Base-by-base conservation (phyloP, 768 basidiomycete genomes). In the Phallus indusiatus region DNA sequence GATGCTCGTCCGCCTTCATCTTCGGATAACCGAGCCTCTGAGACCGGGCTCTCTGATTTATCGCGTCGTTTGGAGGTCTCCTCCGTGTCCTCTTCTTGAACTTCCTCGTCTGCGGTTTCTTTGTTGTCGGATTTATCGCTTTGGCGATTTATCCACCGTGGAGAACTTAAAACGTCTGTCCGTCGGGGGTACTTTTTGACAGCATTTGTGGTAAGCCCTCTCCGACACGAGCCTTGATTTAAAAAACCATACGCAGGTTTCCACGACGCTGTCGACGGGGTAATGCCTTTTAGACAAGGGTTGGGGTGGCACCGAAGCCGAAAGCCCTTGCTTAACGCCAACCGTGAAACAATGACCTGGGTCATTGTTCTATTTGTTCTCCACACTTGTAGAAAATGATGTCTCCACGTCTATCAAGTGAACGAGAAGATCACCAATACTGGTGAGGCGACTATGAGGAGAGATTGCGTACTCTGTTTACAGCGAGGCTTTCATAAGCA, bases 91-190 rank as follows among this genome's bases (percentile, higher is more conserved):
- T 47, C 53, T 21, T 48, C 50, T 36, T 54, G 48, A 14, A 47
- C 54, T 56, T 51, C 58, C n/a, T 64, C 62, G 54, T 71, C 73
- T 22, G 61, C 47, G 62, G 64, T 20, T 55, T 56, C 16, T 71
- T 68, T 37, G 68, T 64, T 14, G 68, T 67, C 18, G 56, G 33
- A 36, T 34, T 59, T 59, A 18, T 70, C 46, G 28, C 65, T 63
- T 34, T 53, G 61, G 10, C 54, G 54, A 61, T 76, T 75, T 37
- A 72, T 51, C 75, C 75, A 73, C 36, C 75, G 72, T n/a, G 75
- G 76, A 35, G 69, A 57, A 20, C 60, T 60, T 9, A 73, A 53
- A 11, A 68, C 60, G 0, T 69, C 70, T 2, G 76, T 72, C 21
- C 70, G 69, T 22, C 66, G 69, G 1, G 70, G 70, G 49, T 54